phyloP scores from a whole-genome alignment of 306 rosid genomes.

The Pterocarpus macrocarpus region DNA sequence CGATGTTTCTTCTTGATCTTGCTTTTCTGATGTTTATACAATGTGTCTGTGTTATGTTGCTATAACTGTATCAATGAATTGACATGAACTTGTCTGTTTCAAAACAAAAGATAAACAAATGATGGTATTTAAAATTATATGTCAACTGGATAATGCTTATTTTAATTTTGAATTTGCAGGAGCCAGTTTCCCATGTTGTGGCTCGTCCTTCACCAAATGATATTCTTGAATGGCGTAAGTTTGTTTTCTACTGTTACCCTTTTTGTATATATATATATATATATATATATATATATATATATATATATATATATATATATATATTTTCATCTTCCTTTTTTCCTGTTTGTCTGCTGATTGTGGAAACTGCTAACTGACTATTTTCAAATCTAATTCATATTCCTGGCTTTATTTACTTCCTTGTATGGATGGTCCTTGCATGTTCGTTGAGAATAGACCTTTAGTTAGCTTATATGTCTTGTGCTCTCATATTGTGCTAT shows the following conservation, averaged over 20 bases:
- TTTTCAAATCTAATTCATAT: background rate
- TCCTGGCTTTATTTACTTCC: background rate
- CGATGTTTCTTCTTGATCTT: conserved; percentile 14
- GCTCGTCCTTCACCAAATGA: conserved; percentile 95
- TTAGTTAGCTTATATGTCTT: conserved; percentile 2
- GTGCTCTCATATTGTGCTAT: background rate
- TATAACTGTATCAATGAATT: conserved; percentile 16
- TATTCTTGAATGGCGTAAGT: conserved; percentile 99
- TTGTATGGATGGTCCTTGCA: background rate
- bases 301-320: no score
- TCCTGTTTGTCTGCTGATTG: background rate
- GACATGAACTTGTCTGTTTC: background rate
- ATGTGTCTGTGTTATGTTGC: conserved; percentile 8
- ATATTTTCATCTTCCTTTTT: no score
- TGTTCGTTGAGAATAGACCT: background rate
- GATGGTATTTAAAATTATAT: conserved; percentile 8
- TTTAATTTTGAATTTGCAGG: conserved; percentile 60
- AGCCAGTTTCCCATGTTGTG: conserved; percentile 97
- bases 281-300: no score
- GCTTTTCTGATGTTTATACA: conserved; percentile 17
- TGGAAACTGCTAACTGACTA: background rate
- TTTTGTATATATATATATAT: no score
- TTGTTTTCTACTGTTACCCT: conserved; percentile 19
- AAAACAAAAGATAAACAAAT: background rate
- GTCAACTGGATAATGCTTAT: conserved; percentile 37